These are phyloP conservation scores for Nigrospora osmanthi DNA, from an alignment of 2,329 filamentous ascomycete species.

Conservation along the genomic window DNA sequence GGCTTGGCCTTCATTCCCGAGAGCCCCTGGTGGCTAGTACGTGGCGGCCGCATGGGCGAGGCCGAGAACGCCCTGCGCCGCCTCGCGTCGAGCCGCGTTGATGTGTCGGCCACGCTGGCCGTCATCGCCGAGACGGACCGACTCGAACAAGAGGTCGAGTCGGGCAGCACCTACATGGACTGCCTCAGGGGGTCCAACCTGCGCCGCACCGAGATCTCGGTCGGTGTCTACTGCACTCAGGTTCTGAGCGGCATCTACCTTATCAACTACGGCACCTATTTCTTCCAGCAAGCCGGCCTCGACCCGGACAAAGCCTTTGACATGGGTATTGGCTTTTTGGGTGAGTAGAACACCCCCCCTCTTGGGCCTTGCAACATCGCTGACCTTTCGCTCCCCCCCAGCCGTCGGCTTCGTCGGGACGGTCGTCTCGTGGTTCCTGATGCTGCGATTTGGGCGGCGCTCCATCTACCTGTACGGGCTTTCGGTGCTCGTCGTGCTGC, in stretches of 20 bases:
- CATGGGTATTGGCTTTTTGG: constrained; percentile 44
- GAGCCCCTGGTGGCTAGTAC: constrained; percentile 42
- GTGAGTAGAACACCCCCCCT: constrained; percentile 17
- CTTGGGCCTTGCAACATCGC: background rate
- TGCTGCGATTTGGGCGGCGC: constrained; percentile 40
- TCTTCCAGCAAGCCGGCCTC: constrained; percentile 50
- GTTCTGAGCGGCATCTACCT: constrained; percentile 57
- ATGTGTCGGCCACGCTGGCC: constrained; percentile 40
- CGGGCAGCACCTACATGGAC: constrained; percentile 40
- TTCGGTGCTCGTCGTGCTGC: constrained; percentile 30
- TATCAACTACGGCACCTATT: constrained; percentile 56
- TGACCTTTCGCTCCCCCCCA: background rate
- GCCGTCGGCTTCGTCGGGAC: constrained; percentile 45
- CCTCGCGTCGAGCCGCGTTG: constrained; percentile 37
- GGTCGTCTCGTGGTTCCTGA: constrained; percentile 43
- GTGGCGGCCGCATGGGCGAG: constrained; percentile 30
- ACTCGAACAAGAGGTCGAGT: constrained; percentile 42
- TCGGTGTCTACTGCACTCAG: constrained; percentile 58
- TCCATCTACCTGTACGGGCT: constrained; percentile 41
- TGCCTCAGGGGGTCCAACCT: constrained; percentile 41
- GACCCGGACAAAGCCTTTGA: constrained; percentile 39
- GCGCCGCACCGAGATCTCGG: constrained; percentile 47
- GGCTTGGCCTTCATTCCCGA: constrained; percentile 39
- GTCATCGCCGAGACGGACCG: constrained; percentile 52
- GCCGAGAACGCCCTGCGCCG: constrained; percentile 29